Conservation (phyloP, 202 grass and related monocot genomes). For the Sporobolus alterniflorus region DNA sequence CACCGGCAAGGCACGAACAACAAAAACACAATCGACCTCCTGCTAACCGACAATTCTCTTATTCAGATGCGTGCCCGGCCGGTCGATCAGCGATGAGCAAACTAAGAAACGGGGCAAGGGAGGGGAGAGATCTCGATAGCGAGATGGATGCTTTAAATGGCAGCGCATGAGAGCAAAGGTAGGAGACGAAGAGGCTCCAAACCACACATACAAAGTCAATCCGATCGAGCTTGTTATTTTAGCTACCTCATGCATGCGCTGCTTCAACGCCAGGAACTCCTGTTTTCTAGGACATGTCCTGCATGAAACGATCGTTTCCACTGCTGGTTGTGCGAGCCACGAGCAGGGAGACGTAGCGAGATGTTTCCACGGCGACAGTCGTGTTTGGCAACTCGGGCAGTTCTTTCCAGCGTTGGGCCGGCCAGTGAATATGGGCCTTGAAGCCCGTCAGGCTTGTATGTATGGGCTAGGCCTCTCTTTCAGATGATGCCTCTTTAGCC, state of each 20-base stretch:
- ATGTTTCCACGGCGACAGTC: background rate
- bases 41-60: background rate
- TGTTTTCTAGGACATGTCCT: constrained; percentile 1
- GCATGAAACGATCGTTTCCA: background rate
- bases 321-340: constrained; percentile 33
- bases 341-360: constrained; percentile 17
- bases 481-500: too few species aligned
- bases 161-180: constrained; percentile 40
- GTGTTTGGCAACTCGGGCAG: background rate
- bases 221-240: constrained; percentile 8
- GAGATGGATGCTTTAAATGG: constrained; percentile 36
- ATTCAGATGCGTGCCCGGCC: background rate
- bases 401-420: background rate
- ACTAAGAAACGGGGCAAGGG: background rate
- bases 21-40: background rate
- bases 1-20: background rate
- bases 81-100: background rate
- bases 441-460: background rate
- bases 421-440: background rate
- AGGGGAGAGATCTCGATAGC: constrained; percentile 8
- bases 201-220: constrained; percentile 35
- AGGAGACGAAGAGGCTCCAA: constrained; percentile 34
- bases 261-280: background rate
- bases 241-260: background rate
- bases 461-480: too few species aligned